Percentiles rank a stretch among this genome's conserved stretches.
These are phyloP conservation scores for Suillus paluster DNA, from an alignment of 768 basidiomycete genomes.

Conservation along the genomic window DNA sequence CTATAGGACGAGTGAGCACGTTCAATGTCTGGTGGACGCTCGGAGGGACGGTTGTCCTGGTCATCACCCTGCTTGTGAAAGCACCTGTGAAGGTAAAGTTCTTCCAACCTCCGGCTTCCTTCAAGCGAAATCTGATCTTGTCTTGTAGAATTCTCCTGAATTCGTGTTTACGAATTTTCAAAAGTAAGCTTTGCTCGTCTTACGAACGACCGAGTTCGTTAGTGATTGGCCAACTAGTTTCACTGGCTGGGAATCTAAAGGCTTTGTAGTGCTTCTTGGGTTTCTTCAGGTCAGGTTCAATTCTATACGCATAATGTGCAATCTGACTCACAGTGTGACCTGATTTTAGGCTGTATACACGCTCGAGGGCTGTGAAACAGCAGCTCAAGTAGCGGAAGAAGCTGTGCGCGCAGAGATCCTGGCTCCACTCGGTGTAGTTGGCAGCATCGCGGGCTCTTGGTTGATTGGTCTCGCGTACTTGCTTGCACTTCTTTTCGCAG, in stretches of 20 bases:
- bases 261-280: conserved; percentile 55
- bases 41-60: conserved; percentile 60
- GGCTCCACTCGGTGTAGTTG: conserved; percentile 59
- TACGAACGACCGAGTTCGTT: neutral
- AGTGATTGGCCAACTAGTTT: conserved; percentile 36
- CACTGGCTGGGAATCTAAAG: conserved; percentile 55
- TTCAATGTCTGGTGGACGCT: conserved; percentile 66
- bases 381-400: conserved; percentile 65
- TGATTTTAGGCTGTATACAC: conserved; percentile 54
- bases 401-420: conserved; percentile 57
- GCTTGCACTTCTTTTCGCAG: conserved; percentile 60
- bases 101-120: conserved; percentile 14
- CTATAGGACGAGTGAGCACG: conserved; percentile 56
- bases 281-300: conserved; percentile 47
- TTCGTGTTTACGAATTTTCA: conserved; percentile 58
- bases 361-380: conserved; percentile 64
- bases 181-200: conserved; percentile 37
- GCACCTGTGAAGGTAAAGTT: conserved; percentile 51
- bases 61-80: conserved; percentile 57
- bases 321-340: neutral
- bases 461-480: conserved; percentile 59
- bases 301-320: neutral
- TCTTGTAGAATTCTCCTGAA: conserved; percentile 43
- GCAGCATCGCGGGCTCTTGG: conserved; percentile 60
- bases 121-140: neutral